A percentile compares a stretch with the other conserved stretches of the same genome.
Evolutionary conservation across 768 basidiomycete species (phyloP).

Genomic region (Strobilomyces dryophilus): DNA sequence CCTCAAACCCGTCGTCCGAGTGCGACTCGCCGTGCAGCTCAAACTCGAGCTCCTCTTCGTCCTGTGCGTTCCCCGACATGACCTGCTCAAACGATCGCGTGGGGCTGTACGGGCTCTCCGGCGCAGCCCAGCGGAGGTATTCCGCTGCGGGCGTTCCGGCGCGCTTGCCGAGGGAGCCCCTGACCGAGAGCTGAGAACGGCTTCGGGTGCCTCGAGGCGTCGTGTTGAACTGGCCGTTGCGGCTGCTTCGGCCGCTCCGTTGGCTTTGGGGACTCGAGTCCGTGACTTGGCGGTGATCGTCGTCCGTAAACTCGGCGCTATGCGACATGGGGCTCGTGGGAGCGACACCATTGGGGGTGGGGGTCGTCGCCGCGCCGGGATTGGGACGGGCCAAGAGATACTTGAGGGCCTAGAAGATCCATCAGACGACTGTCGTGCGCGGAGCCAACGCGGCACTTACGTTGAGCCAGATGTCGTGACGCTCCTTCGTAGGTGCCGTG

Average conservation of each 20-base stretch:
- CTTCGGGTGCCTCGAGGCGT: constrained; percentile 77
- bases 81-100: constrained; percentile 64
- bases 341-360: constrained; percentile 31
- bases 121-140: constrained; percentile 76
- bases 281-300: constrained; percentile 44
- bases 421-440: constrained; percentile 5
- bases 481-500: constrained; percentile 92
- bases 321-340: constrained; percentile 49
- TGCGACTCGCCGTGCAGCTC: constrained; percentile 73
- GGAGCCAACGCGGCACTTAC: constrained; percentile 41
- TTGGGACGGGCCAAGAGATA: constrained; percentile 81
- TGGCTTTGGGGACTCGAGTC: constrained; percentile 71
- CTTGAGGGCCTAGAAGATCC: constrained; percentile 66
- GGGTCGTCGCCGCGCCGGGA: constrained; percentile 22
- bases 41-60: constrained; percentile 72
- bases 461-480: constrained; percentile 96
- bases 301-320: constrained; percentile 43
- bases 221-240: constrained; percentile 62
- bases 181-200: constrained; percentile 69
- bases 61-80: constrained; percentile 27
- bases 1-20: constrained; percentile 83
- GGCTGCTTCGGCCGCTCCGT: constrained; percentile 59
- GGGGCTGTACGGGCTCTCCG: constrained; percentile 76
- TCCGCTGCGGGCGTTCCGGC: constrained; percentile 90
- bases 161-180: constrained; percentile 77